phyloP scores from a whole-genome alignment of 768 basidiomycete species.

The Butyriboletus loyo region DNA sequence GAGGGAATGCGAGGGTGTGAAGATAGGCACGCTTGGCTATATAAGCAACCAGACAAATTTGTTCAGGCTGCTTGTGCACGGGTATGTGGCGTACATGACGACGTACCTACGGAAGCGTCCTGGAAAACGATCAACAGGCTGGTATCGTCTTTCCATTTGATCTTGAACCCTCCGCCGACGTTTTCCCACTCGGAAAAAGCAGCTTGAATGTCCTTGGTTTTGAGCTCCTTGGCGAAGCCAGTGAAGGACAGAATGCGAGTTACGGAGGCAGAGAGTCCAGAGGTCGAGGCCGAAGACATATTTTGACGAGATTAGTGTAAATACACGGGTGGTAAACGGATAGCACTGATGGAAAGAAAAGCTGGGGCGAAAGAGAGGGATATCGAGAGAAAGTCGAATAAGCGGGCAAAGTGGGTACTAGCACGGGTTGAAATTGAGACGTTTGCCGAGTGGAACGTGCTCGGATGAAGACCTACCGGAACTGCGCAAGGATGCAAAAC shows the following conservation, averaged over 20 bases:
- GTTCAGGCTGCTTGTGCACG: not conserved
- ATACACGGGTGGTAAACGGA: slow-evolving; percentile 1
- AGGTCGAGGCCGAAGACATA: slow-evolving; percentile 67
- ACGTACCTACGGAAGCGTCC: slow-evolving; percentile 86
- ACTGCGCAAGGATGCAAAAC: not conserved
- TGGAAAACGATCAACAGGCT: slow-evolving; percentile 93
- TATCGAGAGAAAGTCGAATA: slow-evolving; percentile 15
- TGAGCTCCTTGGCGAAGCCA: slow-evolving; percentile 94
- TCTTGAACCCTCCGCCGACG: slow-evolving; percentile 90
- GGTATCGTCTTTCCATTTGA: slow-evolving; percentile 98
- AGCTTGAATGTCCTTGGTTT: slow-evolving; percentile 93
- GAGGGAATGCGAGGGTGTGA: slow-evolving; percentile 80
- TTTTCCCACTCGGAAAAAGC: slow-evolving; percentile 90
- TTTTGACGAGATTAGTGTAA: slow-evolving; percentile 9
- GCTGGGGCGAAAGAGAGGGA: slow-evolving; percentile 12
- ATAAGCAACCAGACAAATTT: not conserved
- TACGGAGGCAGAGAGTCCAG: slow-evolving; percentile 88
- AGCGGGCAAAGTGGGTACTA: slow-evolving; percentile 8
- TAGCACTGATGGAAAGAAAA: slow-evolving; percentile 1
- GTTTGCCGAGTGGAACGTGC: slow-evolving; percentile 32
- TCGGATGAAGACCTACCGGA: slow-evolving; percentile 4
- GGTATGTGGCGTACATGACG: slow-evolving; percentile 1
- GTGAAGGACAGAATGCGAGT: slow-evolving; percentile 91
- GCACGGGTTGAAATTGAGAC: slow-evolving; percentile 9
- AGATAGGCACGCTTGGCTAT: slow-evolving; percentile 57